Percentiles rank a stretch among this genome's conserved stretches.
Evolutionary conservation across 345 rosid species (phyloP).

Genomic region (Turnera subulata): DNA sequence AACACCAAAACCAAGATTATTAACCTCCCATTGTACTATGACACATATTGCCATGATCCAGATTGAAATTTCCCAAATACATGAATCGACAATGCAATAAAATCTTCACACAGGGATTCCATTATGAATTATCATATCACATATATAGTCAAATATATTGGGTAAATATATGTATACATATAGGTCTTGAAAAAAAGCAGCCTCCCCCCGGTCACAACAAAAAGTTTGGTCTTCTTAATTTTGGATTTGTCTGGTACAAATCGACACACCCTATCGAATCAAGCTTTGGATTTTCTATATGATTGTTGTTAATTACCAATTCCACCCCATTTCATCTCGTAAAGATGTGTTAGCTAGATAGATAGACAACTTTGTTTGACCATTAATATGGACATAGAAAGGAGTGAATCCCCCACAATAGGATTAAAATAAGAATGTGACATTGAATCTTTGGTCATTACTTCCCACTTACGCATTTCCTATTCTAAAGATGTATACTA

Average conservation of each 20-base stretch:
- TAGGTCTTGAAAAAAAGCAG: too few species aligned
- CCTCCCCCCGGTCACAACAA: too few species aligned
- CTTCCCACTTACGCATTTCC: slow-evolving; percentile 44
- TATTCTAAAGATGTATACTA: slow-evolving; percentile 10
- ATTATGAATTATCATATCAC: too few species aligned
- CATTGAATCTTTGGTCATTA: slow-evolving; percentile 19
- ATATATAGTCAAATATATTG: too few species aligned
- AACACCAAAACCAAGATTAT: too few species aligned
- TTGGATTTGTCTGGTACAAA: slow-evolving; percentile 17
- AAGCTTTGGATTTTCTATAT: slow-evolving; percentile 29
- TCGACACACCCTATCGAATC: slow-evolving; percentile 16
- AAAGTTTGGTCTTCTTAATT: not conserved
- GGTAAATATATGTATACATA: too few species aligned
- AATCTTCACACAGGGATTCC: too few species aligned
- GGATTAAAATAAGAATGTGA: not conserved
- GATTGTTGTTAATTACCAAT: slow-evolving; percentile 1
- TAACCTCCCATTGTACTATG: too few species aligned
- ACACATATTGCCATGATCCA: too few species aligned
- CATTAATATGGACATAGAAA: slow-evolving; percentile 33
- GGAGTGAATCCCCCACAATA: slow-evolving; percentile 20
- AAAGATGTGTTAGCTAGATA: slow-evolving; percentile 18
- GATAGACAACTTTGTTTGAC: slow-evolving; percentile 72
- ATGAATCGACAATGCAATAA: too few species aligned
- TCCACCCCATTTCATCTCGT: not conserved
- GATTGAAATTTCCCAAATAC: too few species aligned